Evolutionary conservation across 192 early-diverging fungal species (phyloP).

Genomic region (Coemansia sp.): DNA sequence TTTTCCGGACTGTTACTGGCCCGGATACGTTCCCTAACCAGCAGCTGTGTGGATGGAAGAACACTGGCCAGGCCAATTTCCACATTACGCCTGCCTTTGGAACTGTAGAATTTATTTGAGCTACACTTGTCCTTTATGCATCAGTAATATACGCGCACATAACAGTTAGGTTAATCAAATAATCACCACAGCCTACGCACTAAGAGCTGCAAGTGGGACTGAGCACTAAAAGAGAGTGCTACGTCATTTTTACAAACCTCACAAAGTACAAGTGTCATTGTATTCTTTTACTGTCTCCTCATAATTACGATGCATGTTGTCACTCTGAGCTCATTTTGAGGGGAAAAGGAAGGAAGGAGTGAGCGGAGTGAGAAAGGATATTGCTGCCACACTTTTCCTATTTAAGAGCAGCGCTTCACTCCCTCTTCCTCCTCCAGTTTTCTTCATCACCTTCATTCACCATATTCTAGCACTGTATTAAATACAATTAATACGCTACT

Average conservation of each 20-base stretch:
- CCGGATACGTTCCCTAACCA: conserved; percentile 37
- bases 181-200: no score
- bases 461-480: not conserved
- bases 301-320: no score
- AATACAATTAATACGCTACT: not conserved
- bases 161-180: no score
- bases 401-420: not conserved
- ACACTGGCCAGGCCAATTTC: conserved; percentile 42
- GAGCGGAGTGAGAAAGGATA: not conserved
- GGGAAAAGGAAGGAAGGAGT: not conserved
- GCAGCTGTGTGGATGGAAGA: conserved; percentile 53
- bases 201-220: no score
- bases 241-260: no score
- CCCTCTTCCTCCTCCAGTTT: not conserved
- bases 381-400: not conserved
- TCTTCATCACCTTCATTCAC: not conserved
- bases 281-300: no score
- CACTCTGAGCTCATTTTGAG: not conserved
- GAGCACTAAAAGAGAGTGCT: no score
- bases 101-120: conserved; percentile 11
- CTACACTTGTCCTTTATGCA: not conserved
- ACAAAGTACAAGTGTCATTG: no score
- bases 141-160: not conserved
- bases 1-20: conserved; percentile 48
- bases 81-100: conserved; percentile 49